Evolutionary conservation across 805 yeast genomes (phyloP), one percentile per base, ranked within the genome.

Genomic region (Wickerhamomyces subpelliculosus): DNA sequence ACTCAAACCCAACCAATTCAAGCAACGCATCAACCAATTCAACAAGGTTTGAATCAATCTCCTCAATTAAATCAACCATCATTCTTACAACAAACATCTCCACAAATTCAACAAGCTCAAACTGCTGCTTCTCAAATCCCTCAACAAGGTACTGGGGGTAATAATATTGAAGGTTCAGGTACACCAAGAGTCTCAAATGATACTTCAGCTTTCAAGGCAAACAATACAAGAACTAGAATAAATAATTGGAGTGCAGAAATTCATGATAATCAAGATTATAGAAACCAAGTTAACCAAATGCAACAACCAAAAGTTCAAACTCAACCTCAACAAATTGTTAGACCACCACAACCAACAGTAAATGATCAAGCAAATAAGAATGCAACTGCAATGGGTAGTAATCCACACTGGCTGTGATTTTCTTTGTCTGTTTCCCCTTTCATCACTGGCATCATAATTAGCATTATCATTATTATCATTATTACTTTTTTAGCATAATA

Each of bases 381-480:
- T 16, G 11, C 18, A 16, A 11, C 29, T 8, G 29, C 45, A 16
- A 4, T 44, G 16, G 9, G 50, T 16, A 52, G 55, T 27, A 48
- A 47, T 27, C 45, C 52, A 45, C 48, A 53, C 38, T 52, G 58
- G 55, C 50, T 58, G 48, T 54, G 43, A 39, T 36, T 31, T 18
- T 7, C n/a, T 24, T 24, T 10, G 8, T 12, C 6, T 25, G 27
- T 25, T n/a, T 25, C n/a, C n/a, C n/a, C n/a, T n/a, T n/a, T n/a
- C n/a, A n/a, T n/a, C n/a, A n/a, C n/a, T n/a, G n/a, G n/a, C n/a
- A n/a, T n/a, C n/a, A n/a, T n/a, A n/a, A n/a, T n/a, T n/a, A n/a
- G n/a, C n/a, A n/a, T n/a, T n/a, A n/a, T n/a, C n/a, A n/a, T n/a
- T n/a, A n/a, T n/a, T n/a, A n/a, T n/a, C n/a, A n/a, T n/a, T n/a